phyloP scores from a whole-genome alignment of 2,329 filamentous ascomycete genomes.

The Calonectria hongkongensis region DNA sequence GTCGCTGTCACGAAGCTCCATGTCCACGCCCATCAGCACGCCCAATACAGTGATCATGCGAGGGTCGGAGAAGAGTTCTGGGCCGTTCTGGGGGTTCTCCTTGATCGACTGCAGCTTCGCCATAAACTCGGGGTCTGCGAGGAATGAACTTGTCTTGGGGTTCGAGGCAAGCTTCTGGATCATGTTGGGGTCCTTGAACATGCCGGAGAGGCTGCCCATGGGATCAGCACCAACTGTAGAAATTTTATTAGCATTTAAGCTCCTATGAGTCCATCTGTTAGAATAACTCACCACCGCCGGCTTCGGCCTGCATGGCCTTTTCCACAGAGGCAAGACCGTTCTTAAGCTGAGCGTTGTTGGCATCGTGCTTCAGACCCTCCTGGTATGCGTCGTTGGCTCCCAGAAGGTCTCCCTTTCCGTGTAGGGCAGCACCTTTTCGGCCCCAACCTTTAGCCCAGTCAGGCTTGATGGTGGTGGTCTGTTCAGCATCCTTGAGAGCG shows the following conservation, averaged over 20 bases:
- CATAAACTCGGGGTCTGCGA: slow-evolving; percentile 93
- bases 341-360: slow-evolving; percentile 94
- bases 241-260: slow-evolving; percentile 31
- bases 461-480: slow-evolving; percentile 95
- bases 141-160: slow-evolving; percentile 90
- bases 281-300: slow-evolving; percentile 53
- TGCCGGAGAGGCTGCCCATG: slow-evolving; percentile 85
- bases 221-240: slow-evolving; percentile 73
- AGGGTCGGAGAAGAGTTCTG: slow-evolving; percentile 90
- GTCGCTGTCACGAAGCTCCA: slow-evolving; percentile 72
- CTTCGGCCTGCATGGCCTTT: slow-evolving; percentile 84
- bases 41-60: slow-evolving; percentile 95
- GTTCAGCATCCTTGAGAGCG: slow-evolving; percentile 91
- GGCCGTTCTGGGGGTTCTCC: slow-evolving; percentile 86
- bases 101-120: slow-evolving; percentile 88
- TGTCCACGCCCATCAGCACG: slow-evolving; percentile 94
- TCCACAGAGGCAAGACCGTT: slow-evolving; percentile 89
- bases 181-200: slow-evolving; percentile 96
- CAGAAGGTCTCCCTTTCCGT: slow-evolving; percentile 90
- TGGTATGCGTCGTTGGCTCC: slow-evolving; percentile 93
- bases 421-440: slow-evolving; percentile 92
- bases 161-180: slow-evolving; percentile 93
- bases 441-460: slow-evolving; percentile 99
- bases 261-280: not conserved
- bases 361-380: slow-evolving; percentile 93